Conservation (phyloP, 805 yeast species). For the Ogataea siamensis region DNA sequence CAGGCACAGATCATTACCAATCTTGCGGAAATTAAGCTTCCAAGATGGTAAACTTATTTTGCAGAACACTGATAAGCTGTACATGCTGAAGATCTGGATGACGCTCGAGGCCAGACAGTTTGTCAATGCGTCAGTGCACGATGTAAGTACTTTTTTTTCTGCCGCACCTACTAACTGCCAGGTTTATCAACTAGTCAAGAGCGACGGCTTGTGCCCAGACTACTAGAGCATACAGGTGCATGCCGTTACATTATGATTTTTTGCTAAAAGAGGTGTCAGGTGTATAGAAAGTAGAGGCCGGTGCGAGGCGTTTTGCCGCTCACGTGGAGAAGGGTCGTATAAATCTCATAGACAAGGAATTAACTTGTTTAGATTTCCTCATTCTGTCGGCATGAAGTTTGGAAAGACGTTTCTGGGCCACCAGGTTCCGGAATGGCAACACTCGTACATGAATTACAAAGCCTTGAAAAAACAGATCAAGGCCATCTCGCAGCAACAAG, state of each 20-base stretch:
- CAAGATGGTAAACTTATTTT: slow-evolving; percentile 62
- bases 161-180: slow-evolving; percentile 24
- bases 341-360: not conserved
- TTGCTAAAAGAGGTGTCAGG: no score
- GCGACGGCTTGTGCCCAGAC: slow-evolving; percentile 67
- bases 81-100: slow-evolving; percentile 88
- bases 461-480: slow-evolving; percentile 78
- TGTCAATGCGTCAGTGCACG: slow-evolving; percentile 78
- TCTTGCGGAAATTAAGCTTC: slow-evolving; percentile 75
- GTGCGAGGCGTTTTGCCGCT: slow-evolving; percentile 7
- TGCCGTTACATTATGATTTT: no score
- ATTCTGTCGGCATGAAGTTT: slow-evolving; percentile 58
- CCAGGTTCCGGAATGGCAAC: slow-evolving; percentile 93
- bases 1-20: slow-evolving; percentile 67
- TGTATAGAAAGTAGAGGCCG: not conserved
- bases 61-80: slow-evolving; percentile 56
- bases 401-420: slow-evolving; percentile 78
- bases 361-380: not conserved
- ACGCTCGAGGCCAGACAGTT: slow-evolving; percentile 87
- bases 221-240: no score
- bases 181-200: slow-evolving; percentile 53
- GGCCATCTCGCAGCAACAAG: slow-evolving; percentile 48
- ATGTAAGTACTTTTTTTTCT: slow-evolving; percentile 44
- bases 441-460: slow-evolving; percentile 81
- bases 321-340: slow-evolving; percentile 7